Percentiles rank a stretch among this genome's conserved stretches.
These are phyloP conservation scores for Phytophthora tentaculata DNA, from an alignment of 352 stramenopile genomes.

Conservation along the genomic window DNA sequence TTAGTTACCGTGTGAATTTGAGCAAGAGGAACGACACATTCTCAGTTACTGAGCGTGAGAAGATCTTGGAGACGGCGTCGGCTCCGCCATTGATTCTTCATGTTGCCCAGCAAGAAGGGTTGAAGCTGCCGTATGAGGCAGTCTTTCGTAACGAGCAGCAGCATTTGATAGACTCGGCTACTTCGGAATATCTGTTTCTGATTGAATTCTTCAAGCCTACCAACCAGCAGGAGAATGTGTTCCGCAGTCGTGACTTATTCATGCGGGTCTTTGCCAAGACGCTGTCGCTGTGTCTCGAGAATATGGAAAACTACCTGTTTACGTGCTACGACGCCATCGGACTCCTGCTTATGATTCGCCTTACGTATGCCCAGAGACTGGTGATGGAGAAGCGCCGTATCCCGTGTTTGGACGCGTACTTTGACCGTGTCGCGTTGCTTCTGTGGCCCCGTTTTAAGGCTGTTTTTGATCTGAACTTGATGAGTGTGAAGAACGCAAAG, in stretches of 20 bases:
- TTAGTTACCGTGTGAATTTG: constrained; percentile 91
- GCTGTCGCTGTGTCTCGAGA: constrained; percentile 95
- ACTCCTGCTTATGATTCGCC: constrained; percentile 98
- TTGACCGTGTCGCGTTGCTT: constrained; percentile 95
- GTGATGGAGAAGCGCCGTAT: constrained; percentile 89
- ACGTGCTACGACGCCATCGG: constrained; percentile 97
- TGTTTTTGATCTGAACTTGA: constrained; percentile 96
- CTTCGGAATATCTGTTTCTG: constrained; percentile 97
- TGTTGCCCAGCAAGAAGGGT: constrained; percentile 92
- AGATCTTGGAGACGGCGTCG: constrained; percentile 86
- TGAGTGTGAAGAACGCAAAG: constrained; percentile 90
- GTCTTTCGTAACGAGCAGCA: constrained; percentile 96
- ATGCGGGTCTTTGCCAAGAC: constrained; percentile 96
- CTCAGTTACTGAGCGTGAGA: constrained; percentile 90
- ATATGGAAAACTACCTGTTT: constrained; percentile 99
- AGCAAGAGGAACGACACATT: constrained; percentile 97
- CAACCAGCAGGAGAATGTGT: constrained; percentile 64
- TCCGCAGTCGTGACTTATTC: constrained; percentile 92
- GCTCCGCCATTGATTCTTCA: constrained; percentile 94
- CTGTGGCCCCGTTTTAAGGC: constrained; percentile 98
- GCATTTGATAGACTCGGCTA: constrained; percentile 97
- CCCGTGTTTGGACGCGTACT: constrained; percentile 95
- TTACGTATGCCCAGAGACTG: constrained; percentile 90
- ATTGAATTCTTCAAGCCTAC: constrained; percentile 93
- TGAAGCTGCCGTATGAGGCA: constrained; percentile 96